A percentile compares a stretch with the other conserved stretches of the same genome.
These are phyloP conservation scores for Lactarius trivialis DNA, from an alignment of 768 basidiomycete genomes.

Conservation along the genomic window DNA sequence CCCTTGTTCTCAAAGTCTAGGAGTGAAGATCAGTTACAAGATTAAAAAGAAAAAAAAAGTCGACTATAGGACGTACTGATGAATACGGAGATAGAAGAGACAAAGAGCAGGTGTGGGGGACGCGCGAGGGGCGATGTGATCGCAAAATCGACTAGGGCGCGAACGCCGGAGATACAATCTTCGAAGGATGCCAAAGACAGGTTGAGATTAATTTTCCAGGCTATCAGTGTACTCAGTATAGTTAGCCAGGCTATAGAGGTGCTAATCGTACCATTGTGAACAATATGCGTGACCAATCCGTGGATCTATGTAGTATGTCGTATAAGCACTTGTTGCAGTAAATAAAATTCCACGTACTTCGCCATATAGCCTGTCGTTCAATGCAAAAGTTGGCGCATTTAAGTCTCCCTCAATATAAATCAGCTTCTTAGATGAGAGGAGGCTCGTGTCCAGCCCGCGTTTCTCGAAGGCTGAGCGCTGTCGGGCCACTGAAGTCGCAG, in stretches of 20 bases:
- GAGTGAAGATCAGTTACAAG: background rate
- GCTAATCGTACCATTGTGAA: constrained; percentile 23
- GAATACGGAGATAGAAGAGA: constrained; percentile 26
- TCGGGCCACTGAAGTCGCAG: constrained; percentile 11
- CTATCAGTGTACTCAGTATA: constrained; percentile 4
- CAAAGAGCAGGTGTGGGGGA: constrained; percentile 24
- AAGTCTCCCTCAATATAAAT: constrained; percentile 25
- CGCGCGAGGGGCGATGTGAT: constrained; percentile 18
- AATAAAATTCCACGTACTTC: constrained; percentile 11
- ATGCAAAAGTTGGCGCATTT: constrained; percentile 7
- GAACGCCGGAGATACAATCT: constrained; percentile 20
- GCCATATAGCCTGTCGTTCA: constrained; percentile 12
- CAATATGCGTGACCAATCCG: constrained; percentile 21
- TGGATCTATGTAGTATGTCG: constrained; percentile 4
- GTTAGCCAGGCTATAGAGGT: background rate
- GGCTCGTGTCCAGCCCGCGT: constrained; percentile 20
- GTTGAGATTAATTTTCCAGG: constrained; percentile 27
- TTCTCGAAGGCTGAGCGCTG: constrained; percentile 20
- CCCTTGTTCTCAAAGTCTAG: constrained; percentile 25
- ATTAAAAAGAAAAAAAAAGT: too few relatives aligned
- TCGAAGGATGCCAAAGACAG: constrained; percentile 25
- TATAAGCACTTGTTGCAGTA: background rate
- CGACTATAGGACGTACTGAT: constrained; percentile 15
- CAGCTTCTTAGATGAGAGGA: constrained; percentile 23
- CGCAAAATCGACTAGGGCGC: constrained; percentile 24